Evolutionary conservation across 805 yeast genomes (phyloP), one percentile per base, ranked within the genome.

Genomic region (Teunomyces pallodes): DNA sequence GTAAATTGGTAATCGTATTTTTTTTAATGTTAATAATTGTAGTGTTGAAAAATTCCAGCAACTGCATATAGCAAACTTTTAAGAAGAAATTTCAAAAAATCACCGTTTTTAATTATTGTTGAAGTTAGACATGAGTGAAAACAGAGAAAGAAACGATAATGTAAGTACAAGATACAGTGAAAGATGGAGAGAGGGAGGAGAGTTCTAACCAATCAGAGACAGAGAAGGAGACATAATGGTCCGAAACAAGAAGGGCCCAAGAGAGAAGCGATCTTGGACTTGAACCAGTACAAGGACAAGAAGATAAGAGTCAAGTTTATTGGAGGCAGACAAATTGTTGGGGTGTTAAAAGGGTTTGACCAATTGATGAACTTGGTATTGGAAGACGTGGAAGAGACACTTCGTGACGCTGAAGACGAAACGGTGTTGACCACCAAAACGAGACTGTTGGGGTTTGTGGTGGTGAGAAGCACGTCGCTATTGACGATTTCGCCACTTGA

Each of bases 281-380:
- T 94, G 50, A 80, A 84, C 52, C 86, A 82, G 60, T 88, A 87
- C 64, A 81, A 81, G 58, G 95, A 89, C 62, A 76, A 85, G 56
- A 66, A 76, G 55, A 82, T 92, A 36, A 78, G 84, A 57, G 92
- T 91, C 46, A 84, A 87, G 58, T 82, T 94, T 62, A 79, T 84
- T 55, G 96, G 96, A 9, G 97, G 96, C 5, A 81, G 97, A 61
- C 83, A 84, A 56, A 82, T 87, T n/a, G 74, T 75, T 13, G 99
- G 99, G 31, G 70, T 73, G 0, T 77, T 92, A 57, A 89, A 87
- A 57, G 97, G 98, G 5, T 86, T 76, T 60, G 95, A 87, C 62
- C 90, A 84, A 62, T 74, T 86, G 60, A 83, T 86, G 89, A 87
- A 87, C 67, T 69, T 87, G 57, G 92, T 87, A 2, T 74, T 87